These are phyloP conservation scores for Rutstroemia sp. DNA, from an alignment of 2,329 filamentous ascomycete species.

Conservation along the genomic window DNA sequence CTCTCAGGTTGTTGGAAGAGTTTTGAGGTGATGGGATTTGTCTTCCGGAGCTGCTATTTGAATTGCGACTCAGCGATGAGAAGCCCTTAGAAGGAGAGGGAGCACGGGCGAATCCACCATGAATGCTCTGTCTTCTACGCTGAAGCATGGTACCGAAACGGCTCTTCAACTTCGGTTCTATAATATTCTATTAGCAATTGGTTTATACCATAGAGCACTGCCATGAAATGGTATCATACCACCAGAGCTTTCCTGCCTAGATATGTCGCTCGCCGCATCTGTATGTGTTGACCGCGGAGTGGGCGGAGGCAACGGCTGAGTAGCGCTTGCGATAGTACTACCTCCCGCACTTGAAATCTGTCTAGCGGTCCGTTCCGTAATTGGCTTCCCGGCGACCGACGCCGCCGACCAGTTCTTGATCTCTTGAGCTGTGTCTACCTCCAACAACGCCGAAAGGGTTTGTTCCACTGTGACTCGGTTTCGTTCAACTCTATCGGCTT, in stretches of 20 bases:
- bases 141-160: conserved; percentile 65
- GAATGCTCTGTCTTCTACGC: conserved; percentile 57
- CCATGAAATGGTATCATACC: neutral
- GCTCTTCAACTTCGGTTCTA: conserved; percentile 51
- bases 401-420: conserved; percentile 62
- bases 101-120: conserved; percentile 48
- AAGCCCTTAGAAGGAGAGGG: conserved; percentile 49
- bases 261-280: conserved; percentile 25
- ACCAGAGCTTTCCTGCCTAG: conserved; percentile 9
- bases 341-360: conserved; percentile 24
- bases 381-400: conserved; percentile 31
- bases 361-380: conserved; percentile 25
- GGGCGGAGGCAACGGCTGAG: conserved; percentile 22
- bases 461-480: conserved; percentile 68
- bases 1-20: conserved; percentile 52
- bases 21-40: conserved; percentile 43
- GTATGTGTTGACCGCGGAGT: conserved; percentile 21
- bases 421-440: conserved; percentile 80
- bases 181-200: neutral
- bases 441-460: conserved; percentile 74
- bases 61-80: conserved; percentile 48
- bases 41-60: conserved; percentile 55
- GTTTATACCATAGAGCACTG: neutral
- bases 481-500: conserved; percentile 78
- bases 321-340: conserved; percentile 5